Base-by-base conservation (phyloP, 1,284 basidiomycete species). In the Takashimella tepidaria region DNA sequence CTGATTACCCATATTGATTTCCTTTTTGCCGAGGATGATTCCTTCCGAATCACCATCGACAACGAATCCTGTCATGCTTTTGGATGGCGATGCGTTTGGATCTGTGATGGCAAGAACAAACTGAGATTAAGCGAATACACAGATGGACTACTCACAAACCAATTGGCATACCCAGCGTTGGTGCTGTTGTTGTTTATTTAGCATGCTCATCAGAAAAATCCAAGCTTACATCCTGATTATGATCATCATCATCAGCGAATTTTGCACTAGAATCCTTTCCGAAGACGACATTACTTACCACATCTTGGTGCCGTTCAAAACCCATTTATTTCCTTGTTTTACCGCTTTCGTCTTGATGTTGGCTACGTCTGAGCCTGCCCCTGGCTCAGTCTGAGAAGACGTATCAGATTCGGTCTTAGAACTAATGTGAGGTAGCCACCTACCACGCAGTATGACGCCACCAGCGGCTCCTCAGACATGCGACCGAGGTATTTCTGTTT, bases 31-130 rank as follows among this genome's bases (percentile, higher is more conserved):
- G 21, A 76, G 54, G 8, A 59, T 62, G 53, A 82, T 77, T 4
- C 81, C 81, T 0, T 72, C 69, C 0, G 77, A 65, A 57, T 80
- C 76, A 16, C 74, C 80, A 45, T 82, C 81, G 24, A 81, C 80
- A 22, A 81, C 78, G 57, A 82, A 82, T 2, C 80, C 81, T 0
- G 78, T 79, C 76, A 82, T 79, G 10, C 77, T 70, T 60, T 77
- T 79, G 63, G 73, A 74, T 3, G 77, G 69, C 25, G 78, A 75
- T 5, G 75, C 77, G 5, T 58, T 47, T 0, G 77, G 64, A 61
- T 82, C 79, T 19, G 79, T 81, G 48, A 78, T 77, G 27, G 81
- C 81, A 20, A 82, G 74, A 4, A 81, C 80, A 61, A 81, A 82
- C 69, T 70, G 47, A 1, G 25, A 3, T 19, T 49, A 16, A 31